Evolutionary conservation across 2,329 filamentous ascomycete genomes (phyloP).

Genomic region (Fusarium falciforme): DNA sequence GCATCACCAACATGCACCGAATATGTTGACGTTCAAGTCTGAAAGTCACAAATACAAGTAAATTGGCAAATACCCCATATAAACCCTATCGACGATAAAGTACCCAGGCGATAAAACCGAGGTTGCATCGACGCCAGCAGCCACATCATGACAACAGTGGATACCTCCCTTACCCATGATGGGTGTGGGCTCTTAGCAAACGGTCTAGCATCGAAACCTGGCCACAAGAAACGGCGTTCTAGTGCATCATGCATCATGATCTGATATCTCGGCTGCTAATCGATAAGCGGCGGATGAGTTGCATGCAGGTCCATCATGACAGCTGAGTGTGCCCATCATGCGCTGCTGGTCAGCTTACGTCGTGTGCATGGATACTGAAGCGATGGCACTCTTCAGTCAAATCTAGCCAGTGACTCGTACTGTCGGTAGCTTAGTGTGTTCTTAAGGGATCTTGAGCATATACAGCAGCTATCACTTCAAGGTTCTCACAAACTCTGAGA

Average conservation of each 20-base stretch:
- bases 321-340: background rate
- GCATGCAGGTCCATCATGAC: background rate
- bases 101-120: background rate
- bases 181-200: background rate
- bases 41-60: background rate
- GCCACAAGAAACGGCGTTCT: background rate
- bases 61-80: background rate
- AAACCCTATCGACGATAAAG: background rate
- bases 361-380: background rate
- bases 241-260: background rate
- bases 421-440: background rate
- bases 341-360: background rate
- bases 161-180: background rate
- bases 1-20: background rate
- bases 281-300: background rate
- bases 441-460: background rate
- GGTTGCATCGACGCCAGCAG: background rate
- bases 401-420: background rate
- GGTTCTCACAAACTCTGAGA: background rate
- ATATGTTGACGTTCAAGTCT: background rate
- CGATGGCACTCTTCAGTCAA: background rate
- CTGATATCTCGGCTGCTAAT: background rate
- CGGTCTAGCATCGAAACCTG: background rate
- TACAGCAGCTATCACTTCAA: background rate
- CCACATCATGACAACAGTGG: background rate